Evolutionary conservation across 345 rosid species (phyloP).

Genomic region (Populus pruinosa): DNA sequence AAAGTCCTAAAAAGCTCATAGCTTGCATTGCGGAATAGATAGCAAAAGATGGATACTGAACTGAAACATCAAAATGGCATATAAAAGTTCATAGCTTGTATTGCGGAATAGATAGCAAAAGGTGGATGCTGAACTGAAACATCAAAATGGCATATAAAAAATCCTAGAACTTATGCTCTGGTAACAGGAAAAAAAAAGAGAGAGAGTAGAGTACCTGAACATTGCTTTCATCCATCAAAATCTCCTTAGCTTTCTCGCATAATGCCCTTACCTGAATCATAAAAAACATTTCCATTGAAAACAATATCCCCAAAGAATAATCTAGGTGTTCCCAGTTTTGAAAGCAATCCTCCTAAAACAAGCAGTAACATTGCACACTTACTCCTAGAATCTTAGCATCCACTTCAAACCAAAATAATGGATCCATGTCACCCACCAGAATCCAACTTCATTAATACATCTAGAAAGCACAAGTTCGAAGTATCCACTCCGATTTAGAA

Average conservation of each 20-base stretch:
- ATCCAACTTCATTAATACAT: background rate
- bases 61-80: background rate
- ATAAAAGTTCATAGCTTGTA: background rate
- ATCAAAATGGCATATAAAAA: background rate
- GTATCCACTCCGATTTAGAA: background rate
- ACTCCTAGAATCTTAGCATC: background rate
- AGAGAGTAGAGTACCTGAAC: slow-evolving; percentile 62
- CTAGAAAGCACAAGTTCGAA: background rate
- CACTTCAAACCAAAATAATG: too few relatives aligned
- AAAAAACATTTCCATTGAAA: background rate
- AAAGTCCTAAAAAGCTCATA: background rate
- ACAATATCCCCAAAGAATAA: background rate
- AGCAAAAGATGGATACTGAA: background rate
- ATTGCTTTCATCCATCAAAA: slow-evolving; percentile 94
- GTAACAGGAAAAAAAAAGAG: background rate
- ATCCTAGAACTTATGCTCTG: background rate
- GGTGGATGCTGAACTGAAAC: too few relatives aligned
- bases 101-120: too few relatives aligned
- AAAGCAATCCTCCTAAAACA: background rate
- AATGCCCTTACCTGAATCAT: slow-evolving; percentile 62
- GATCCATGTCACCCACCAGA: background rate
- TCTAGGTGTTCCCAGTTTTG: background rate
- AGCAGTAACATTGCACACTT: background rate
- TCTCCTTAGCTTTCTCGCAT: slow-evolving; percentile 98
- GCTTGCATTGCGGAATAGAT: background rate